Evolutionary conservation across 495 filamentous ascomycete species (phyloP).

Genomic region (Neurospora terricola): DNA sequence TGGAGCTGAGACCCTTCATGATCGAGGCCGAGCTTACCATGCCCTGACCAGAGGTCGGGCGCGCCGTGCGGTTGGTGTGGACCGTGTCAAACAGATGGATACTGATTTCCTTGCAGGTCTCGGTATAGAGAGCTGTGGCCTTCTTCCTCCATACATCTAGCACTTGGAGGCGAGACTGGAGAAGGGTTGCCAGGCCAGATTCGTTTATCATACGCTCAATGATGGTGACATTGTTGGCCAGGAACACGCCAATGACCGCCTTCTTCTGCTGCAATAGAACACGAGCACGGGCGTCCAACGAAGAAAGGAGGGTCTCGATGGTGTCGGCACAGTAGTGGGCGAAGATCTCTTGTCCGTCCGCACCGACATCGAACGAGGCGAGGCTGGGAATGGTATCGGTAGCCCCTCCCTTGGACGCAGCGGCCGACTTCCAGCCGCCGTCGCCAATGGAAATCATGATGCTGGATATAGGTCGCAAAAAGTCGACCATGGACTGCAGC

Average conservation of each 20-base stretch:
- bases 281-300: conserved; percentile 69
- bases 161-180: conserved; percentile 52
- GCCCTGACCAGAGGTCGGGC: conserved; percentile 60
- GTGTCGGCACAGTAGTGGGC: conserved; percentile 79
- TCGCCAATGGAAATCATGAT: conserved; percentile 89
- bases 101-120: conserved; percentile 82
- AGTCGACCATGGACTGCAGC: conserved; percentile 75
- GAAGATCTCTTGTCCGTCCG: conserved; percentile 82
- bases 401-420: conserved; percentile 38
- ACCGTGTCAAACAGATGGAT: conserved; percentile 81
- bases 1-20: conserved; percentile 69
- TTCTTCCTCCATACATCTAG: conserved; percentile 84
- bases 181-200: conserved; percentile 65
- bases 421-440: conserved; percentile 67
- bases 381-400: conserved; percentile 60
- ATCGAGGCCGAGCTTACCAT: conserved; percentile 67
- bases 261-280: conserved; percentile 61
- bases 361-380: conserved; percentile 74
- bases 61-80: conserved; percentile 63
- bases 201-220: conserved; percentile 77
- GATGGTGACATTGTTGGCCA: conserved; percentile 80
- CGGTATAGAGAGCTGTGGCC: conserved; percentile 68
- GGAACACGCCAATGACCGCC: conserved; percentile 72
- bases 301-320: conserved; percentile 66
- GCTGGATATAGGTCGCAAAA: conserved; percentile 75